Conservation (phyloP, 1,284 basidiomycete species). For the Sanghuangporus weigelae region DNA sequence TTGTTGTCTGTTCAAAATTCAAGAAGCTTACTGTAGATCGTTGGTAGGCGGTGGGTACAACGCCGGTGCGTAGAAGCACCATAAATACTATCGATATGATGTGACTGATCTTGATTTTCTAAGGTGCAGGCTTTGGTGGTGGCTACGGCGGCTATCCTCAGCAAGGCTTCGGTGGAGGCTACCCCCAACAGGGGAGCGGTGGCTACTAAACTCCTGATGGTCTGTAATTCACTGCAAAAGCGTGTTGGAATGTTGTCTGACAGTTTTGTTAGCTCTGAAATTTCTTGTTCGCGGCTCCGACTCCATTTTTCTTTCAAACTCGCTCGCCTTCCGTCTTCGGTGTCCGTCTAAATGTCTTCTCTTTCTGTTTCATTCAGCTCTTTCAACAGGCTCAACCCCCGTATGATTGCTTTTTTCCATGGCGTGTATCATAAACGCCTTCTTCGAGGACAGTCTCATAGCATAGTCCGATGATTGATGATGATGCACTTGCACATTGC, state of each 20-base stretch:
- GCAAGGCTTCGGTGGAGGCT: conserved; percentile 26
- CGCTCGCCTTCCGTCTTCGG: conserved; percentile 2
- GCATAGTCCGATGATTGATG: not conserved
- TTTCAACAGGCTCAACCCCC: not conserved
- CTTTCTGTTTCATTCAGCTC: not conserved
- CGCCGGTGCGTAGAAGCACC: conserved; percentile 6
- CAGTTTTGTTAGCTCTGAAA: not conserved
- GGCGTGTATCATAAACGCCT: not conserved
- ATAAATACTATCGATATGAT: not conserved
- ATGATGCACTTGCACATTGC: too few relatives aligned
- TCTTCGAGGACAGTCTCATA: not conserved
- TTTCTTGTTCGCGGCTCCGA: conserved; percentile 9
- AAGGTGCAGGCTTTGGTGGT: conserved; percentile 27
- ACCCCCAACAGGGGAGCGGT: conserved; percentile 28
- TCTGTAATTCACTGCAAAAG: not conserved
- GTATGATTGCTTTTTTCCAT: not conserved
- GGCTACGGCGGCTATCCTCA: conserved; percentile 30
- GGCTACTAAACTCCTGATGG: conserved; percentile 9
- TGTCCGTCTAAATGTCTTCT: conserved; percentile 1
- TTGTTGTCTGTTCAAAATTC: not conserved
- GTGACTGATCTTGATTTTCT: conserved; percentile 18
- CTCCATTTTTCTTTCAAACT: conserved; percentile 1
- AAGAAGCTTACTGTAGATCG: not conserved
- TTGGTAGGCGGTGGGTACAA: conserved; percentile 18
- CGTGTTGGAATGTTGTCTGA: not conserved